Evolutionary conservation across 1,284 basidiomycete genomes (phyloP).

Genomic region (Naganishia cerealis): DNA sequence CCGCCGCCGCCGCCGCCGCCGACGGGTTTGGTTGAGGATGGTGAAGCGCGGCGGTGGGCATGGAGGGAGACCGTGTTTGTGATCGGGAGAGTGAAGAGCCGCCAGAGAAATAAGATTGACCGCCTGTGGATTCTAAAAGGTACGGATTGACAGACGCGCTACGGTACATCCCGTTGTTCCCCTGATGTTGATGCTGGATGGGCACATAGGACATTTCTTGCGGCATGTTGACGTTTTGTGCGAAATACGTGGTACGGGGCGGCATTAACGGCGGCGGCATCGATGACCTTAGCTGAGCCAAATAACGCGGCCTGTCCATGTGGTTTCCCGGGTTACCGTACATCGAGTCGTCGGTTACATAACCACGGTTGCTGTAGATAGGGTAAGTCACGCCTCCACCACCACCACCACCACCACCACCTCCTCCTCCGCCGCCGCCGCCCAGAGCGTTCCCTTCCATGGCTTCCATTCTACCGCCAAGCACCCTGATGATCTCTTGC

Average conservation of each 20-base stretch:
- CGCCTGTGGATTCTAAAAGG: neutral
- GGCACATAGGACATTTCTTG: neutral
- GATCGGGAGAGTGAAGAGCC: slow-evolving; percentile 1
- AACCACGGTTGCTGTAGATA: neutral
- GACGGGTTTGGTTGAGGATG: neutral
- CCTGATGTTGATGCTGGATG: neutral
- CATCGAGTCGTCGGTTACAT: slow-evolving; percentile 1
- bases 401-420: neutral
- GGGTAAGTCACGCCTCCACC: neutral
- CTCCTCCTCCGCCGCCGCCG: neutral
- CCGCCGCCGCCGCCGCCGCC: neutral
- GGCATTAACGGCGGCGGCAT: too few species aligned
- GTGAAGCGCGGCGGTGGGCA: neutral
- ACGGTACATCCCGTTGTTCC: neutral
- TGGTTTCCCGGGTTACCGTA: neutral
- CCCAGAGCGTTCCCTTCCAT: neutral
- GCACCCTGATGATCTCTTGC: neutral
- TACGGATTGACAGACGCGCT: neutral
- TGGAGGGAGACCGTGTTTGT: neutral
- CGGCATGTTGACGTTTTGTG: too few species aligned
- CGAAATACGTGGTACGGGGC: too few species aligned
- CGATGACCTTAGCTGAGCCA: too few species aligned
- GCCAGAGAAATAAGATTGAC: neutral
- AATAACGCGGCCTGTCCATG: neutral
- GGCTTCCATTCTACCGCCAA: neutral